A percentile compares a stretch with the other conserved stretches of the same genome.
Conservation (phyloP, 768 basidiomycete genomes). For the Mycena belliarum region DNA sequence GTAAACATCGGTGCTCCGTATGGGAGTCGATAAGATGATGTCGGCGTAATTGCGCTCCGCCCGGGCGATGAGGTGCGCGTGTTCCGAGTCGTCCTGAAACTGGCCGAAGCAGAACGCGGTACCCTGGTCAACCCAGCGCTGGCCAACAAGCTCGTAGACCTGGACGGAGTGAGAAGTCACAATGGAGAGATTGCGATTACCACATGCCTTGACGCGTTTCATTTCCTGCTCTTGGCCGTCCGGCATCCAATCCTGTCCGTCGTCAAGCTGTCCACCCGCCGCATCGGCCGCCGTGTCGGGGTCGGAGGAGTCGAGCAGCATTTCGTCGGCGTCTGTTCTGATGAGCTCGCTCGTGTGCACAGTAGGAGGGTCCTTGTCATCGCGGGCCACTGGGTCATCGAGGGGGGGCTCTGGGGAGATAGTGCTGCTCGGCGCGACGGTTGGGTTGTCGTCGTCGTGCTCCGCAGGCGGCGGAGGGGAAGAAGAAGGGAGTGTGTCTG, state of each 20-base stretch:
- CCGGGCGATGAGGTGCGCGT: conserved; percentile 82
- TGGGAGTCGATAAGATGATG: conserved; percentile 77
- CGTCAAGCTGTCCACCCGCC: conserved; percentile 48
- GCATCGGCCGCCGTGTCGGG: conserved; percentile 28
- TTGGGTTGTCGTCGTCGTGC: conserved; percentile 13
- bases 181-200: conserved; percentile 23
- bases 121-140: conserved; percentile 93
- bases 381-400: conserved; percentile 21
- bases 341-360: conserved; percentile 33
- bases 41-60: conserved; percentile 72
- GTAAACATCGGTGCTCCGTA: conserved; percentile 82
- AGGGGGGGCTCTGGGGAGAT: conserved; percentile 4
- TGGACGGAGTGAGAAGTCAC: conserved; percentile 34
- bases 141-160: conserved; percentile 93
- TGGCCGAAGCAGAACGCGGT: conserved; percentile 96
- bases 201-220: conserved; percentile 81
- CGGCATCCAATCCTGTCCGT: conserved; percentile 59
- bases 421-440: conserved; percentile 21
- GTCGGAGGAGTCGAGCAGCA: conserved; percentile 50
- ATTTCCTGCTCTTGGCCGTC: conserved; percentile 67
- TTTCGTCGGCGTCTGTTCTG: conserved; percentile 42
- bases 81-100: conserved; percentile 72
- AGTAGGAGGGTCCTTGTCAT: conserved; percentile 39
- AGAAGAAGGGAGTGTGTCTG: conserved; percentile 29
- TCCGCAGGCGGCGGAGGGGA: conserved; percentile 16